Evolutionary conservation across 805 yeast genomes (phyloP).

Genomic region (Saturnispora kantuleensis): DNA sequence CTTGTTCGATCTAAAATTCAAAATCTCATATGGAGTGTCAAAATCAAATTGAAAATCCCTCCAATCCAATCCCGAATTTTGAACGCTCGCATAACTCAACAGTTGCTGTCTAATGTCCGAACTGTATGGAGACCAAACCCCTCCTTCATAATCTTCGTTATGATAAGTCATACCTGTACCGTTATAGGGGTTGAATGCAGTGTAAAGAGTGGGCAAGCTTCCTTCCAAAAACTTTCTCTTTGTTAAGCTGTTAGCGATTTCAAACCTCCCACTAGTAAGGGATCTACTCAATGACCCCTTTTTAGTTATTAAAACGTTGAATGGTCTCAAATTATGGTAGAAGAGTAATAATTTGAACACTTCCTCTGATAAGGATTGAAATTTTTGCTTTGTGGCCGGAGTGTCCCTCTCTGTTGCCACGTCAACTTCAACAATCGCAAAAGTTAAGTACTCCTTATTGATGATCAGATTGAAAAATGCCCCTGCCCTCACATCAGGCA

Average conservation of each 20-base stretch:
- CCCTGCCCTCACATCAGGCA: conserved; percentile 77
- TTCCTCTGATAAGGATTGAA: conserved; percentile 35
- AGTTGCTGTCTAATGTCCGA: conserved; percentile 56
- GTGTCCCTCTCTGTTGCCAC: conserved; percentile 13
- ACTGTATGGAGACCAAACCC: conserved; percentile 74
- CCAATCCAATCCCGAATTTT: conserved; percentile 73
- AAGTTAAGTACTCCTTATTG: conserved; percentile 74
- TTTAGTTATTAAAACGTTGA: conserved; percentile 72
- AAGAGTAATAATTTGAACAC: conserved; percentile 35
- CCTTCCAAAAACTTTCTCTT: conserved; percentile 73
- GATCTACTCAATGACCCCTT: conserved; percentile 80
- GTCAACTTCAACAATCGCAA: conserved; percentile 62
- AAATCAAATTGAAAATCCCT: conserved; percentile 73
- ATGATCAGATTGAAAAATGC: conserved; percentile 80
- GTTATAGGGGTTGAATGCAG: conserved; percentile 62
- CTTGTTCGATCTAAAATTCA: conserved; percentile 67
- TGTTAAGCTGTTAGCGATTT: conserved; percentile 84
- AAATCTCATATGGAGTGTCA: conserved; percentile 55
- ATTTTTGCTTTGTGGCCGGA: conserved; percentile 17
- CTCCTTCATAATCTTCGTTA: conserved; percentile 70
- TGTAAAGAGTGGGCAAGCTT: conserved; percentile 64
- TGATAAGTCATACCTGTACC: conserved; percentile 58
- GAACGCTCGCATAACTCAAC: conserved; percentile 56
- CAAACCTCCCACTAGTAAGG: conserved; percentile 74
- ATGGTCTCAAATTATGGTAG: conserved; percentile 66